These are phyloP conservation scores for Marasmius fiardii DNA, from an alignment of 1,284 basidiomycete species.

Conservation along the genomic window DNA sequence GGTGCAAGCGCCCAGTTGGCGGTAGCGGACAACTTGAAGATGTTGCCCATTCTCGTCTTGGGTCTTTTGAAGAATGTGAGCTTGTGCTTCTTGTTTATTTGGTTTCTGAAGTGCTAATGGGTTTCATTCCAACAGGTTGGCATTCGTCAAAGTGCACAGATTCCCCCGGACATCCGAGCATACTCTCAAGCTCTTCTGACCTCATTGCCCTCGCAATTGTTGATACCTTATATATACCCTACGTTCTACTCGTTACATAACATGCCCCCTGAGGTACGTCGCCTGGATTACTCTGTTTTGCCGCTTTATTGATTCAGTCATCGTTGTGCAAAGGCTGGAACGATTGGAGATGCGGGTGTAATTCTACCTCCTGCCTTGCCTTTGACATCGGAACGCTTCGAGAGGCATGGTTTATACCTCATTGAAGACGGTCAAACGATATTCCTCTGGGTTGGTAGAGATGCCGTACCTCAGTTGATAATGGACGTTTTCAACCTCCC, in stretches of 20 bases:
- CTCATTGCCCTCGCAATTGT: slow-evolving; percentile 85
- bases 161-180: slow-evolving; percentile 93
- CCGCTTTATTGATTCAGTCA: background rate
- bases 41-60: slow-evolving; percentile 87
- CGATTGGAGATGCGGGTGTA: slow-evolving; percentile 77
- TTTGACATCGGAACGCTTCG: slow-evolving; percentile 89
- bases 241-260: slow-evolving; percentile 96
- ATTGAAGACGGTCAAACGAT: slow-evolving; percentile 98
- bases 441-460: slow-evolving; percentile 96
- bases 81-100: slow-evolving; percentile 11
- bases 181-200: slow-evolving; percentile 94
- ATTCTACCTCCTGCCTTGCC: slow-evolving; percentile 88
- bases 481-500: slow-evolving; percentile 94
- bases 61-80: slow-evolving; percentile 92
- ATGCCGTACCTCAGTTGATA: slow-evolving; percentile 92
- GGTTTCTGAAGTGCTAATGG: background rate
- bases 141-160: slow-evolving; percentile 91
- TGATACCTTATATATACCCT: slow-evolving; percentile 94
- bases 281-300: background rate
- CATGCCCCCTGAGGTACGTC: slow-evolving; percentile 85
- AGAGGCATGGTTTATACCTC: slow-evolving; percentile 93
- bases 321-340: slow-evolving; percentile 55
- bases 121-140: slow-evolving; percentile 60
- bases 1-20: slow-evolving; percentile 95
- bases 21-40: slow-evolving; percentile 90